Evolutionary conservation across 2,329 filamentous ascomycete species (phyloP), one percentile per base, ranked within the genome.

Genomic region (Diplodia seriata): DNA sequence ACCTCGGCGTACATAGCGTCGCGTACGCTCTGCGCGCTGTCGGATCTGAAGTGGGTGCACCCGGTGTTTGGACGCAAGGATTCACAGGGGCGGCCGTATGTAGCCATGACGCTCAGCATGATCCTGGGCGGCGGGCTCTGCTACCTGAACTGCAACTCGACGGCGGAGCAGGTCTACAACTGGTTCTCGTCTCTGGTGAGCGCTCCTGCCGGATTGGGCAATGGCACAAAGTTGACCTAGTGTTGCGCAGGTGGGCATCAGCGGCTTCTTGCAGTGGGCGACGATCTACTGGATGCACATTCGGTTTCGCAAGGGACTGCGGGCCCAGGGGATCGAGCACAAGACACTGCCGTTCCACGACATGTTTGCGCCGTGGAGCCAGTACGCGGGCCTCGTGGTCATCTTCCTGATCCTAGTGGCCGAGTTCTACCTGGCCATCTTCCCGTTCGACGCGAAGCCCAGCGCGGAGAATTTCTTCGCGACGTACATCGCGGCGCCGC

Each of bases 171-270:
- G 3, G 82, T 84, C 36, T 85, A 84, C 71, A 76, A 73, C 8
- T 85, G 83, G 83, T 79, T 85, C 62, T 82, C 81, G 73, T 68
- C 73, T 72, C 54, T 72, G 80, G 84, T 87, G 84, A 69, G 85
- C 89, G 59, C 14, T 73, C 15, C 66, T 69, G 31, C 51, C 68
- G 23, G 69, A 59, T 20, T 40, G 62, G 26, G 65, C 12, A 26
- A 56, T 26, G 26, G 26, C 51, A 23, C 55, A 66, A 31, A 47
- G 67, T 15, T 65, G 47, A 20, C 40, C 15, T 70, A 61, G 38
- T 71, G 63, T 54, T 75, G 26, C 20, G 12, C 33, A 66, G 64
- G 64, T 67, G 1, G 64, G 64, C 31, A 78, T 79, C 70, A 72
- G 72, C 62, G 78, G 76, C 74, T 77, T 79, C 69, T 72, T 75